Evolutionary conservation across 2,329 filamentous ascomycete species (phyloP), one percentile per base, ranked within the genome.

Genomic region (Microdochium nivale): DNA sequence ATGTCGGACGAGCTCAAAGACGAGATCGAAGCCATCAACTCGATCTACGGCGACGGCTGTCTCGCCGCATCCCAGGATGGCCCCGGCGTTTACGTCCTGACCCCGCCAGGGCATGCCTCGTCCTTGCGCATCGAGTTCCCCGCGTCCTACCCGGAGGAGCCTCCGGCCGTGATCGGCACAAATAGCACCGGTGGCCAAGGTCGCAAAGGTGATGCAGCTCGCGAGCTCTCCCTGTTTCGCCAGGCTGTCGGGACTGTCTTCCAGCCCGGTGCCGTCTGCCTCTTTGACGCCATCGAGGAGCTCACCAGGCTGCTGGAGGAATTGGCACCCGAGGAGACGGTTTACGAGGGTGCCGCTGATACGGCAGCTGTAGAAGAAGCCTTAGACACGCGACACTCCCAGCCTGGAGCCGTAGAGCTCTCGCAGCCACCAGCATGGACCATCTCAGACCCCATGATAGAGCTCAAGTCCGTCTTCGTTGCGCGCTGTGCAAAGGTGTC

Each of bases 231-330:
- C 2, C 69, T 88, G 2, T 84, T 94, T 52, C 75, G 83, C 27
- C 74, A 83, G 33, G 83, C 86, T 0, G 70, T 96, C 30, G 75
- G 73, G 1, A 72, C 75, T n/a, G 78, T 88, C 3, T 96, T 85
- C 66, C 76, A 79, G 50, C 79, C 83, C 0, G 90, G 90, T 0
- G 78, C 82, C 50, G 90, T 95, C 23, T 96, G 91, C 62, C 72
- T 99, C 2, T 99, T 91, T 61, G 92, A 96, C 64, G 78, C 95
- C n/a, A 78, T 96, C 35, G 91, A 96, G 61, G 86, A 88, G 62
- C 71, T 87, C 57, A 76, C 71, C 52, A 72, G 76, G 50, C 60
- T 72, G 21, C 65, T 66, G 2, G 68, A 70, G 51, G 62, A 62
- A 2, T 60, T 63, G 25, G 61, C 55, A 23, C 58, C 63, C 37